These are phyloP conservation scores for Acanthamoeba polyphaga DNA, from an alignment of 208 protist genomes.

Conservation along the genomic window DNA sequence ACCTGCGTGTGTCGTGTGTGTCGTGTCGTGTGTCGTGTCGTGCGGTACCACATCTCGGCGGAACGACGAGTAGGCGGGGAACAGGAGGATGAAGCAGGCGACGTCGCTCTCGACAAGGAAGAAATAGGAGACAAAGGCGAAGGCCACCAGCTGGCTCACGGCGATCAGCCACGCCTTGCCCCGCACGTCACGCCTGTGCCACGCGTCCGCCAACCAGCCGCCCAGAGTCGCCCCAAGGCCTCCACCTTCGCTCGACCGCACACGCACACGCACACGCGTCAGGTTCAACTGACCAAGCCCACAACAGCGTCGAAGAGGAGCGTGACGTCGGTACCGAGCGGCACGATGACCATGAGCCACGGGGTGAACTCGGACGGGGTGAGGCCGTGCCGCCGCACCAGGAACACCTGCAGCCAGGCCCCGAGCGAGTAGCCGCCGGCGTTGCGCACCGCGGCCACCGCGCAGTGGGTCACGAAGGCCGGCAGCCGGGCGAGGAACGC, in stretches of 20 bases:
- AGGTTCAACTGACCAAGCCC: not conserved
- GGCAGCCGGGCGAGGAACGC: not conserved
- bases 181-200: not conserved
- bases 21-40: not conserved
- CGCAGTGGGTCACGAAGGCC: not conserved
- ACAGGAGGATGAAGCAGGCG: not conserved
- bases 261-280: not conserved
- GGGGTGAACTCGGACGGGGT: not conserved
- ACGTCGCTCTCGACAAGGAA: not conserved
- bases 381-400: constrained; percentile 18
- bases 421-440: not conserved
- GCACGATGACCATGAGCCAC: constrained; percentile 21
- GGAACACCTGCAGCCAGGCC: constrained; percentile 24
- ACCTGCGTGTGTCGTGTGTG: not conserved
- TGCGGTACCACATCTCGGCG: not conserved
- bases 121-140: not conserved
- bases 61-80: not conserved
- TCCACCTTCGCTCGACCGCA: not conserved
- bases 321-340: not conserved
- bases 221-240: not conserved
- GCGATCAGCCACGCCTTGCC: constrained; percentile 37
- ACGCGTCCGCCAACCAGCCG: not conserved
- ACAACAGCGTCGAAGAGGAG: too few species aligned
- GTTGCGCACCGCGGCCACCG: not conserved
- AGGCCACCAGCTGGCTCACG: not conserved